phyloP scores from a whole-genome alignment of 106 monocot species.

The Narthecium ossifragum region DNA sequence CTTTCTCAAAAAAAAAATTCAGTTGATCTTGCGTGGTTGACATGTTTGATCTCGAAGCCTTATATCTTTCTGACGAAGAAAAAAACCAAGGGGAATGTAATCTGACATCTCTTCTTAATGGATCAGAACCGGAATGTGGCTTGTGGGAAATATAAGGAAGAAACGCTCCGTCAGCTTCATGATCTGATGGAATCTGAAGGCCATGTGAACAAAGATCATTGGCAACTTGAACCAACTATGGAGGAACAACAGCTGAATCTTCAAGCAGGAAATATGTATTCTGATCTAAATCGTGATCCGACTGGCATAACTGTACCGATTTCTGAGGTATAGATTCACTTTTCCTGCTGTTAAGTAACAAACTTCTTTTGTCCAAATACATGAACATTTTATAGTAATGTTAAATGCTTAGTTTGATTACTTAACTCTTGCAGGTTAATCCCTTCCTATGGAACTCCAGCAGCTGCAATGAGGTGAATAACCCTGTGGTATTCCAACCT shows the following conservation, averaged over 20 bases:
- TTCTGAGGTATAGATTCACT: constrained; percentile 11
- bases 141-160: constrained; percentile 32
- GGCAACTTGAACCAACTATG: constrained; percentile 10
- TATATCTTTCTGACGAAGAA: too few species aligned
- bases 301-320: neutral
- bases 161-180: constrained; percentile 28
- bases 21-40: too few species aligned
- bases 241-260: constrained; percentile 4
- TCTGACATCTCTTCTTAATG: constrained; percentile 4
- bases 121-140: constrained; percentile 18
- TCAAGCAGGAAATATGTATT: constrained; percentile 9
- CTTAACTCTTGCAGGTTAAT: constrained; percentile 17
- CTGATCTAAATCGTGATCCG: neutral
- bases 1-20: too few species aligned
- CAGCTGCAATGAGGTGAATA: constrained; percentile 2
- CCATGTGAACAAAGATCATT: constrained; percentile 3
- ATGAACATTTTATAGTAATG: neutral
- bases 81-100: too few species aligned
- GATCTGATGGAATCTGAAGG: constrained; percentile 21
- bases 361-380: neutral
- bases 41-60: too few species aligned
- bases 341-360: neutral
- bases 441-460: constrained; percentile 7
- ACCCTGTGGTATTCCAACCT: neutral
- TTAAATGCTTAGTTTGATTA: neutral